These are phyloP conservation scores for Serendipita sp. DNA, from an alignment of 768 basidiomycete genomes.

Conservation along the genomic window DNA sequence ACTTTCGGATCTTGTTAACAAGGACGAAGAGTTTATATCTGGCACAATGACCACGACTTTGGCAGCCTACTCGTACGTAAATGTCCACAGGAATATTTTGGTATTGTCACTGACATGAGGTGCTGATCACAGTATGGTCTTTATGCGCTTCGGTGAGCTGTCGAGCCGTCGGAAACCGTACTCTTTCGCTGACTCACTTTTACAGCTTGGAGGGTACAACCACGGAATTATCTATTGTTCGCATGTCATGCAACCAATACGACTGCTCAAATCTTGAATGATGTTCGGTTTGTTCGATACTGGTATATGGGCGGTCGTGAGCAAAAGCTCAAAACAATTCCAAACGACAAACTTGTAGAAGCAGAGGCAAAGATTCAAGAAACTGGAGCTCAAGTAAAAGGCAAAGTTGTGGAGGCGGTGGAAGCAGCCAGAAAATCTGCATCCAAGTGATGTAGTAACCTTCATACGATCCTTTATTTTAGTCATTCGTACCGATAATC, in stretches of 20 bases:
- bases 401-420: conserved; percentile 22
- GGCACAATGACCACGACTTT: conserved; percentile 93
- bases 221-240: conserved; percentile 89
- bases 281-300: conserved; percentile 72
- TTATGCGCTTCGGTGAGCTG: conserved; percentile 81
- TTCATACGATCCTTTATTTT: too few species aligned
- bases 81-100: conserved; percentile 8
- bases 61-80: conserved; percentile 69
- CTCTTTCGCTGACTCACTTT: neutral
- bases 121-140: conserved; percentile 38
- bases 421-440: conserved; percentile 1
- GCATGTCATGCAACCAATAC: conserved; percentile 89
- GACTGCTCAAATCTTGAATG: conserved; percentile 71
- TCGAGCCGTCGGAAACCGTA: neutral
- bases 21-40: conserved; percentile 94
- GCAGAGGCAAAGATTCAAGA: conserved; percentile 10
- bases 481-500: too few species aligned
- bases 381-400: conserved; percentile 16
- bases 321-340: conserved; percentile 31
- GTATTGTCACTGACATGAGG: neutral
- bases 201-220: conserved; percentile 85
- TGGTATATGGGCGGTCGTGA: conserved; percentile 84
- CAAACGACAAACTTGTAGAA: conserved; percentile 14
- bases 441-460: neutral
- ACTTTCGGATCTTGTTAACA: conserved; percentile 60